phyloP scores from a whole-genome alignment of 2,329 filamentous ascomycete genomes.

The Hymenoscyphus linearis region DNA sequence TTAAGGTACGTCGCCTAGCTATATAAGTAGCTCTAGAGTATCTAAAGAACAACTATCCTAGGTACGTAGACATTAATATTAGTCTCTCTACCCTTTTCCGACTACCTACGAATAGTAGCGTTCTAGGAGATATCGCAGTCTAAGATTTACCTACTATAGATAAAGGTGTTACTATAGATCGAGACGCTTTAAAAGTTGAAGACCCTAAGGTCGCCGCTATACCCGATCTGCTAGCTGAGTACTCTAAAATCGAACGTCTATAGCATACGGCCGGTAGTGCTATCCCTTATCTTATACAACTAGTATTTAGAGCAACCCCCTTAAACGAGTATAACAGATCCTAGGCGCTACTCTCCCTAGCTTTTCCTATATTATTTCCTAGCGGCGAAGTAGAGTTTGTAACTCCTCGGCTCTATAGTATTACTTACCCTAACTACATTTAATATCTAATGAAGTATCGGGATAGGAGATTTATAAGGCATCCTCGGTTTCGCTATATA shows the following conservation, averaged over 20 bases:
- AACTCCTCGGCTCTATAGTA: background rate
- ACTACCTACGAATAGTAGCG: background rate
- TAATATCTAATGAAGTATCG: background rate
- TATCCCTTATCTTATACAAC: too few species aligned
- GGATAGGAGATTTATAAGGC: background rate
- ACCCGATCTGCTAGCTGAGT: too few species aligned
- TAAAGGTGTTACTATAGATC: too few species aligned
- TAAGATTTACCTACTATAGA: background rate
- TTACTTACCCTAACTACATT: background rate
- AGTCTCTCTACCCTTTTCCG: background rate
- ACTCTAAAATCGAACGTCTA: too few species aligned
- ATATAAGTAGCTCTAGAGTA: background rate
- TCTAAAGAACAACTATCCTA: background rate
- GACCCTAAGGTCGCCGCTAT: too few species aligned
- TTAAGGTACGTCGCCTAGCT: background rate
- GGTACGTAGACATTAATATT: background rate
- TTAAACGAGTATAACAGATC: background rate
- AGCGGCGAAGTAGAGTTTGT: background rate
- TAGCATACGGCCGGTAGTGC: too few species aligned
- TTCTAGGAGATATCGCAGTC: background rate
- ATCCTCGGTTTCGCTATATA: background rate
- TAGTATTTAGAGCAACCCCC: background rate
- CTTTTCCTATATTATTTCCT: background rate
- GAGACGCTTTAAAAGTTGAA: too few species aligned
- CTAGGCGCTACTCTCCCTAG: background rate